A percentile compares a stretch with the other conserved stretches of the same genome.
These are phyloP conservation scores for Colletotrichum theobromicola DNA, from an alignment of 2,329 filamentous ascomycete genomes.

Conservation along the genomic window DNA sequence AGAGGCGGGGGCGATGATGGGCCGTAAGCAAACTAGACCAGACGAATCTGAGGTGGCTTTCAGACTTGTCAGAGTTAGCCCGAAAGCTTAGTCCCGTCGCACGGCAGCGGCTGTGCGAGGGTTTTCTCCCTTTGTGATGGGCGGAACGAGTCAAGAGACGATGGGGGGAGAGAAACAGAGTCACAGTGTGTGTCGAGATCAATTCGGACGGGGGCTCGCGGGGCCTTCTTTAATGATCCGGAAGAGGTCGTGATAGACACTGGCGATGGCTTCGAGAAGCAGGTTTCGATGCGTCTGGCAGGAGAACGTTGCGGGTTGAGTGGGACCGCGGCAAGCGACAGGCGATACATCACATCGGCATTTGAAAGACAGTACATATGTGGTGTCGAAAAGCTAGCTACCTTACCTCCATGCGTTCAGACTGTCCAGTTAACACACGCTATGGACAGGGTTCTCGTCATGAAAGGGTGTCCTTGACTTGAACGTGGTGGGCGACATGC, in stretches of 20 bases:
- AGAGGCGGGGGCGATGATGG: background rate
- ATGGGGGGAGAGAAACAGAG: background rate
- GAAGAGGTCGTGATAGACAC: background rate
- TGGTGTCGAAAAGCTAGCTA: background rate
- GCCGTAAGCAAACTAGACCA: background rate
- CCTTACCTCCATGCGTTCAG: background rate
- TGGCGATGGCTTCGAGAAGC: background rate
- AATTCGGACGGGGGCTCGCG: background rate
- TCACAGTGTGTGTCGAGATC: background rate
- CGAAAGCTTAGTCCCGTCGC: background rate
- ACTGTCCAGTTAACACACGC: too few species aligned
- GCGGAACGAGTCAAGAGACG: background rate
- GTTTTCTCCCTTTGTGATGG: background rate
- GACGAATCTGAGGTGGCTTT: slow-evolving; percentile 1
- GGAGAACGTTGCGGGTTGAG: background rate
- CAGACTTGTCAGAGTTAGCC: background rate
- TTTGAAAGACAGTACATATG: too few species aligned
- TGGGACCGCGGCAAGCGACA: background rate
- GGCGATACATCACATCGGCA: background rate
- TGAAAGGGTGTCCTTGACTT: background rate
- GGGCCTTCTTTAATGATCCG: background rate
- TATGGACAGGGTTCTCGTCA: background rate
- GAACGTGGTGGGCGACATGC: background rate
- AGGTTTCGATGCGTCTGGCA: background rate
- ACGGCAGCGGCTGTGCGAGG: background rate